Conservation (phyloP, 2,329 filamentous ascomycete genomes). For the Fusarium nelsonii region DNA sequence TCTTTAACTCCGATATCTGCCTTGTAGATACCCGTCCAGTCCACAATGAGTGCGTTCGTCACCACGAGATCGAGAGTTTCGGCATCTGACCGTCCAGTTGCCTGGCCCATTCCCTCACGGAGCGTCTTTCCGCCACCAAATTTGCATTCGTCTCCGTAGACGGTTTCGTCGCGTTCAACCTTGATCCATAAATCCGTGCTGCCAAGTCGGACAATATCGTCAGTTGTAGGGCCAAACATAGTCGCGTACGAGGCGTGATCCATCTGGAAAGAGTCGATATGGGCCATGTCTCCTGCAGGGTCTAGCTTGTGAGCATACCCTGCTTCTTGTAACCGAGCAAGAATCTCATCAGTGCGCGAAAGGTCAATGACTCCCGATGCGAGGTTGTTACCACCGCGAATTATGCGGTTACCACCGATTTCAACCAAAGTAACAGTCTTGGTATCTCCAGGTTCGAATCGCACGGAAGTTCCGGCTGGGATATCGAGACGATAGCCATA, state of each 20-base stretch:
- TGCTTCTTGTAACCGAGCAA: slow-evolving; percentile 73
- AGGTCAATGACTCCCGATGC: slow-evolving; percentile 79
- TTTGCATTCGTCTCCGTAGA: slow-evolving; percentile 92
- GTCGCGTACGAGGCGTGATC: slow-evolving; percentile 81
- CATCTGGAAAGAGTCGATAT: slow-evolving; percentile 75
- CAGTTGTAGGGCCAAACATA: slow-evolving; percentile 95
- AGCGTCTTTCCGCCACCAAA: slow-evolving; percentile 96
- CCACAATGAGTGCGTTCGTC: slow-evolving; percentile 89
- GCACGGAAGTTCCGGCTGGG: slow-evolving; percentile 87
- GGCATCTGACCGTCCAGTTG: slow-evolving; percentile 77
- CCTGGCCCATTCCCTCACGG: slow-evolving; percentile 95
- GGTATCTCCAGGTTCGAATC: slow-evolving; percentile 93
- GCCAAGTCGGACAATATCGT: slow-evolving; percentile 85
- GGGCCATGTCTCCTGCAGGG: slow-evolving; percentile 65
- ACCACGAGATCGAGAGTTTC: slow-evolving; percentile 87
- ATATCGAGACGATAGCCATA: slow-evolving; percentile 93
- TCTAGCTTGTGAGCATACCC: slow-evolving; percentile 84
- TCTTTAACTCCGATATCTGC: slow-evolving; percentile 95
- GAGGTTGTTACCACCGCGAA: slow-evolving; percentile 85
- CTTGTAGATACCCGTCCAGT: slow-evolving; percentile 95
- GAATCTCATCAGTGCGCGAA: slow-evolving; percentile 72
- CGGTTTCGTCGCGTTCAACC: slow-evolving; percentile 87
- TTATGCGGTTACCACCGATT: slow-evolving; percentile 83
- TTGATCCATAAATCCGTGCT: slow-evolving; percentile 90
- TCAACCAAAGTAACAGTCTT: slow-evolving; percentile 92